Conservation (phyloP, 2,329 filamentous ascomycete genomes). For the Nothopassalora personata region DNA sequence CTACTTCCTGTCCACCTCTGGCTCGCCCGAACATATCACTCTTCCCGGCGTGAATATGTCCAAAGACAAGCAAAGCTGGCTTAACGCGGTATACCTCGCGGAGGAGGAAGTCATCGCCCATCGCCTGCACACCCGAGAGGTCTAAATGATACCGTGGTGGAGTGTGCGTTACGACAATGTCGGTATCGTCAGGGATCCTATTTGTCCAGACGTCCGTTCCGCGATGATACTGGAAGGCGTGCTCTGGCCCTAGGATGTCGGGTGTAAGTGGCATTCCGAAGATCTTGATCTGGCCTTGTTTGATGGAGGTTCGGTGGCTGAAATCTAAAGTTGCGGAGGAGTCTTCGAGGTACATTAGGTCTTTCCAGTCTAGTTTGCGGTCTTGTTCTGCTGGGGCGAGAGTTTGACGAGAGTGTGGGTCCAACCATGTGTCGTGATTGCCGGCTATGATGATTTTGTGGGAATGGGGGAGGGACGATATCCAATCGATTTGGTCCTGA, state of each 20-base stretch:
- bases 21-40: conserved; percentile 23
- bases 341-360: conserved; percentile 71
- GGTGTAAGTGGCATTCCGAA: conserved; percentile 68
- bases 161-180: conserved; percentile 76
- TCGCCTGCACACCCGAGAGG: conserved; percentile 48
- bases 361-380: conserved; percentile 58
- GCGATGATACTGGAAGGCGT: conserved; percentile 71
- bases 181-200: conserved; percentile 64
- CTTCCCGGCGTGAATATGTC: conserved; percentile 69
- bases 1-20: conserved; percentile 58
- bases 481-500: conserved; percentile 80
- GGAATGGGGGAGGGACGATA: conserved; percentile 64
- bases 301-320: conserved; percentile 30
- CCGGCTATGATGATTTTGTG: conserved; percentile 80
- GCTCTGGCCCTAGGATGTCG: conserved; percentile 64
- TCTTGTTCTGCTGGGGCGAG: conserved; percentile 47
- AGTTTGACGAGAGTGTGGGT: conserved; percentile 54
- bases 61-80: conserved; percentile 74
- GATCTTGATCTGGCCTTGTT: conserved; percentile 58
- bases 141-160: conserved; percentile 69
- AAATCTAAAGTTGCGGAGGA: conserved; percentile 60
- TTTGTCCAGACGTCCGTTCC: conserved; percentile 65
- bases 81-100: conserved; percentile 68
- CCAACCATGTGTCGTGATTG: conserved; percentile 86
- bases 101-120: conserved; percentile 65